These are phyloP conservation scores for Tephrocybe rancida DNA, from an alignment of 768 basidiomycete species.

Conservation along the genomic window DNA sequence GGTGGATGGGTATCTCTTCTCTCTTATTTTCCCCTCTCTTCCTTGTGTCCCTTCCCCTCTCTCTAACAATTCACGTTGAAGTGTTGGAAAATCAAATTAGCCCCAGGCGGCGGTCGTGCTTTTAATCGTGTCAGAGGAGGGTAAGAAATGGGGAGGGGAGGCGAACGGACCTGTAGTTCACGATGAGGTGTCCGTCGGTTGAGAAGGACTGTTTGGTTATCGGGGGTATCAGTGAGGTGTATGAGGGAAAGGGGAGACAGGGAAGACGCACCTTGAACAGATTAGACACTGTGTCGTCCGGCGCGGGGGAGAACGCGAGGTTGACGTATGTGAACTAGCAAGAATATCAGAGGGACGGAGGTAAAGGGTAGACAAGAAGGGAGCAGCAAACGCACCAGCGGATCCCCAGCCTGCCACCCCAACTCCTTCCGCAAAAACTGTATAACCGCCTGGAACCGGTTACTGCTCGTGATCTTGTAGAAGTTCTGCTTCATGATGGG, in stretches of 20 bases:
- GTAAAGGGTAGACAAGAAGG: background rate
- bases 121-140: background rate
- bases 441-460: constrained; percentile 94
- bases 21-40: too few relatives aligned
- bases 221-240: background rate
- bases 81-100: constrained; percentile 16
- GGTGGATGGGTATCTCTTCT: too few relatives aligned
- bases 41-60: too few relatives aligned
- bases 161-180: constrained; percentile 77
- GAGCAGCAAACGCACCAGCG: constrained; percentile 60
- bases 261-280: constrained; percentile 63
- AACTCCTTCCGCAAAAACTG: constrained; percentile 90
- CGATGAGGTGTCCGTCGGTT: constrained; percentile 87
- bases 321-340: constrained; percentile 45
- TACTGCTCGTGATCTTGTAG: constrained; percentile 95
- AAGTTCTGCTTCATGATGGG: constrained; percentile 99
- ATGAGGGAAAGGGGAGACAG: too few relatives aligned
- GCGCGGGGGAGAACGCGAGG: constrained; percentile 79
- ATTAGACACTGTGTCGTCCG: constrained; percentile 80
- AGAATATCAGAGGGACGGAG: background rate
- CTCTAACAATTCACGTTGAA: too few relatives aligned
- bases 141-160: background rate
- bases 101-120: constrained; percentile 51
- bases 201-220: constrained; percentile 65
- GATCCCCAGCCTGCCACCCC: constrained; percentile 83